Conservation (phyloP, 2,329 filamentous ascomycete genomes). For the Chalaropsis ovoidea region DNA sequence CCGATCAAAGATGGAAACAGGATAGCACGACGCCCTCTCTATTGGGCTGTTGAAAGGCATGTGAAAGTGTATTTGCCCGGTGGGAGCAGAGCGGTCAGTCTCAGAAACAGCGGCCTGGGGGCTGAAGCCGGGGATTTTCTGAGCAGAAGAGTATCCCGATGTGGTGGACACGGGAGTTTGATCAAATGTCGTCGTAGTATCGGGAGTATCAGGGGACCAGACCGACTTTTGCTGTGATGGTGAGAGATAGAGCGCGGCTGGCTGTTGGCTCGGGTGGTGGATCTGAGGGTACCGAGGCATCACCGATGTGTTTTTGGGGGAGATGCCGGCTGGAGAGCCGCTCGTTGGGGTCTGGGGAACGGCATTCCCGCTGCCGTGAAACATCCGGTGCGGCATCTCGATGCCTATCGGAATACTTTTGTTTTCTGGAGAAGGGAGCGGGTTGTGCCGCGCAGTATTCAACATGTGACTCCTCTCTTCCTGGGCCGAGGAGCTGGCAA, state of each 20-base stretch:
- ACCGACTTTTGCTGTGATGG: constrained; percentile 20
- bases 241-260: constrained; percentile 8
- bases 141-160: constrained; percentile 4
- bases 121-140: not conserved
- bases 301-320: constrained; percentile 8
- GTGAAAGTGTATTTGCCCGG: constrained; percentile 1
- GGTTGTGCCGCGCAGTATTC: constrained; percentile 34
- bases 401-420: constrained; percentile 66
- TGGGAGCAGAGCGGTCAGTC: not conserved
- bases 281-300: constrained; percentile 25
- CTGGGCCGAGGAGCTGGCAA: constrained; percentile 47
- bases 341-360: constrained; percentile 43
- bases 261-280: constrained; percentile 12
- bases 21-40: constrained; percentile 21
- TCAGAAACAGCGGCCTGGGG: not conserved
- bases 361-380: constrained; percentile 30
- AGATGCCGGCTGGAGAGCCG: constrained; percentile 34
- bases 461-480: constrained; percentile 39
- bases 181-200: constrained; percentile 36
- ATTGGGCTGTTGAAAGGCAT: constrained; percentile 3
- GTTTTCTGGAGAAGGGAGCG: constrained; percentile 53
- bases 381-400: constrained; percentile 46
- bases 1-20: constrained; percentile 23
- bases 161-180: constrained; percentile 24
- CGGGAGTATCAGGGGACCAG: constrained; percentile 54